Evolutionary conservation across 345 rosid species (phyloP).

Genomic region (Tarenaya hassleriana): DNA sequence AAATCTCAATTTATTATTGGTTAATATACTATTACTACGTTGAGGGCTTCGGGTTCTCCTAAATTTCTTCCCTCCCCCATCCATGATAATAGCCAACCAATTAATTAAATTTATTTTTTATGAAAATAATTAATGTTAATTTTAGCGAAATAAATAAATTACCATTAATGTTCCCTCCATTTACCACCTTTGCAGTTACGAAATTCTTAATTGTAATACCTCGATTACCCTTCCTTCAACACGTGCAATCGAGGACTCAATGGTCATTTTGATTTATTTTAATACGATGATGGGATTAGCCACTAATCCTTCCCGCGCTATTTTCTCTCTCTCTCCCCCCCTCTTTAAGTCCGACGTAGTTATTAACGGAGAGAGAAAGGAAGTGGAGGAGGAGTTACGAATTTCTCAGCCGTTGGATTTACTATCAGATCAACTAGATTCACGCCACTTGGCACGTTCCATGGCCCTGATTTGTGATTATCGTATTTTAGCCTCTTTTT

Average conservation of each 20-base stretch:
- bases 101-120: constrained; percentile 8
- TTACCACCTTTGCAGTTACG: constrained; percentile 23
- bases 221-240: constrained; percentile 8
- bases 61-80: constrained; percentile 13
- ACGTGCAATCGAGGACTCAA: constrained; percentile 2
- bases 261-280: constrained; percentile 10
- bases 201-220: not conserved
- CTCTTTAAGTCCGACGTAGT: constrained; percentile 5
- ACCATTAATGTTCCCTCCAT: constrained; percentile 15
- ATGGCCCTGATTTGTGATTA: constrained; percentile 8
- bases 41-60: constrained; percentile 17
- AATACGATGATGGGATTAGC: not conserved
- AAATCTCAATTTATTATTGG: too few relatives aligned
- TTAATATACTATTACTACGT: too few relatives aligned
- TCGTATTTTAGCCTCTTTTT: constrained; percentile 1
- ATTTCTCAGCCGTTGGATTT: constrained; percentile 11
- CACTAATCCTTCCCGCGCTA: constrained; percentile 19
- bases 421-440: constrained; percentile 7
- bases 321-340: not conserved
- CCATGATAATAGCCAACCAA: constrained; percentile 22
- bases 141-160: constrained; percentile 20
- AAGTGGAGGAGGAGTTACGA: constrained; percentile 24
- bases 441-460: constrained; percentile 16
- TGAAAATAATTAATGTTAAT: constrained; percentile 7
- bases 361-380: constrained; percentile 8